Conservation (phyloP, 371 early-diverging fungal genomes). For the Mucor mucedo region DNA sequence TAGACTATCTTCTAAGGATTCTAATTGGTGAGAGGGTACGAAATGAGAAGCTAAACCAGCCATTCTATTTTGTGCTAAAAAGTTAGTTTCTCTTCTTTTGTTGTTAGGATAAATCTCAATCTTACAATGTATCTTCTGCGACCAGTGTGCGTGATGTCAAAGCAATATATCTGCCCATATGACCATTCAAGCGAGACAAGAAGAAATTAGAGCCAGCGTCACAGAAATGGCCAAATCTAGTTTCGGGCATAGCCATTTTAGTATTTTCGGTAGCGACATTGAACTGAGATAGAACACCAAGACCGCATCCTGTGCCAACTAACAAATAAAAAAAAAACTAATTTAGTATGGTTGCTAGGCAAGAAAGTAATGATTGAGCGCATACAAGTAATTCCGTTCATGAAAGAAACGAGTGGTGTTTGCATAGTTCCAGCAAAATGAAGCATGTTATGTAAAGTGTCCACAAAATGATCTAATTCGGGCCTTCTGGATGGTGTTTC, state of each 20-base stretch:
- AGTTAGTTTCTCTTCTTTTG: background rate
- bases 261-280: constrained; percentile 95
- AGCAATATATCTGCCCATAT: constrained; percentile 88
- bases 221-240: constrained; percentile 90
- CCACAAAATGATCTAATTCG: background rate
- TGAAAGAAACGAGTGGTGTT: constrained; percentile 84
- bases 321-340: background rate
- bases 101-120: background rate
- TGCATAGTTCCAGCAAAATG: constrained; percentile 82
- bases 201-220: constrained; percentile 93
- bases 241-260: constrained; percentile 95
- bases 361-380: constrained; percentile 3
- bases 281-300: constrained; percentile 95
- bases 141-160: constrained; percentile 79
- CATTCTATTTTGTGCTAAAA: constrained; percentile 14
- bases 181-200: constrained; percentile 89
- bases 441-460: constrained; percentile 28
- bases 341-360: too few species aligned
- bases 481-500: background rate
- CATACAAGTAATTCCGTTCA: constrained; percentile 93
- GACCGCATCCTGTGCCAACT: constrained; percentile 97
- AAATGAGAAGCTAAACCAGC: constrained; percentile 94
- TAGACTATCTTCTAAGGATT: constrained; percentile 74
- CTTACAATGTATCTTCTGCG: constrained; percentile 68
- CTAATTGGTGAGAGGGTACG: constrained; percentile 79